Percentiles rank a stretch among this genome's conserved stretches.
Conservation (phyloP, 345 rosid genomes). For the Populus nigra region DNA sequence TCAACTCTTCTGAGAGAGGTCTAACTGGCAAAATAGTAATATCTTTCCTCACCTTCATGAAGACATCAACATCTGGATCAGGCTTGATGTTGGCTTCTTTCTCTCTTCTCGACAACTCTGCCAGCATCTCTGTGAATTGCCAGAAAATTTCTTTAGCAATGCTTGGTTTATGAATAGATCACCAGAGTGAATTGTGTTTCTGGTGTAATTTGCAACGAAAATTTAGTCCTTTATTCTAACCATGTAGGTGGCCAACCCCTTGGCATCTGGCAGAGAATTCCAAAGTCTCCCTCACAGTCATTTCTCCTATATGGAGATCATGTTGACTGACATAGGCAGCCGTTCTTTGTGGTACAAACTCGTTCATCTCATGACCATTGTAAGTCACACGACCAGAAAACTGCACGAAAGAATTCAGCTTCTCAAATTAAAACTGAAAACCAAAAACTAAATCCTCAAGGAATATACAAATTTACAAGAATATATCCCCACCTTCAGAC, state of each 20-base stretch:
- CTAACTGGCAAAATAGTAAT: background rate
- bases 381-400: slow-evolving; percentile 56
- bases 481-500: slow-evolving; percentile 45
- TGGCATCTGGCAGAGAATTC: slow-evolving; percentile 77
- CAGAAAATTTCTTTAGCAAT: background rate
- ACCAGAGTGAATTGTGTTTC: background rate
- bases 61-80: slow-evolving; percentile 74
- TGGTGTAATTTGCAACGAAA: background rate
- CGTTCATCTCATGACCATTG: slow-evolving; percentile 50
- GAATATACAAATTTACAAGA: background rate
- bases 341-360: slow-evolving; percentile 63
- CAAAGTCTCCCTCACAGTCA: slow-evolving; percentile 80
- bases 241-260: slow-evolving; percentile 58
- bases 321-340: slow-evolving; percentile 70
- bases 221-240: slow-evolving; percentile 29
- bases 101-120: slow-evolving; percentile 76
- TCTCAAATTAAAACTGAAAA: background rate
- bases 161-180: background rate
- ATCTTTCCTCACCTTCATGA: slow-evolving; percentile 58
- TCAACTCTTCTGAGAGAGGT: too few species aligned
- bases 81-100: slow-evolving; percentile 75
- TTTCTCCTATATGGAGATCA: slow-evolving; percentile 53
- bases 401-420: slow-evolving; percentile 28
- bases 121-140: slow-evolving; percentile 49
- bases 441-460: background rate